Base-by-base conservation (phyloP, 495 filamentous ascomycete genomes). In the Evernia prunastri region DNA sequence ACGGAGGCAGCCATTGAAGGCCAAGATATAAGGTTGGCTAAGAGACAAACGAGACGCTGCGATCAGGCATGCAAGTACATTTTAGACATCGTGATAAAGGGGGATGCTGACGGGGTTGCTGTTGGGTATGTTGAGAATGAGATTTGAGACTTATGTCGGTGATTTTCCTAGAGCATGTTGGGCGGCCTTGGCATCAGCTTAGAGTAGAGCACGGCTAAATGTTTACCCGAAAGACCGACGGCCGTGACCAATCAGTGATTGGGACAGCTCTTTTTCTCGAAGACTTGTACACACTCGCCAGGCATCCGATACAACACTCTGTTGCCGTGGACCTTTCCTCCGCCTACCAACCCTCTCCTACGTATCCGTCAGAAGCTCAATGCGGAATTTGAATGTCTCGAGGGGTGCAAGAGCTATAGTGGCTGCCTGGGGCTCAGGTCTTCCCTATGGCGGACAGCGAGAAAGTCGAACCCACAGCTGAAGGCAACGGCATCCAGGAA, bases 1-100 rank as follows among this genome's bases (percentile, higher is more conserved):
- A 69, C 12, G 27, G 69, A 33, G 37, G 63, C 33, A 59, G 69
- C 69, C 70, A 71, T 71, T 54, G 65, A 23, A 23, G 51, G 51
- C 39, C 58, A 49, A 61, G 18, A 13, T 29, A 11, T 33, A 20
- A 31, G 43, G 15, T 40, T n/a, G 20, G 51, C 12, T 15, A 18
- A 25, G 7, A 51, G 12, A 45, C 5, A 12, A 57, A n/a, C 6
- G 40, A 29, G 3, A 33, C 5, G 43, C 2, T 57, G 18, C 27
- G 15, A 56, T n/a, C 53, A 57, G 35, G 27, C n/a, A 43, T 20
- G 20, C 13, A 15, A 17, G 11, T 0, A 15, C 37, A 45, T 45
- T 12, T 6, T 11, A 11, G n/a, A 36, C 33, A 35, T 56, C 15
- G 10, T 20, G 12, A 0, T 15, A 36, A 18, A 29, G 17, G 23